These are phyloP conservation scores for Echinochloa phyllopogon DNA, from an alignment of 176 grass and related monocot species.

Conservation along the genomic window DNA sequence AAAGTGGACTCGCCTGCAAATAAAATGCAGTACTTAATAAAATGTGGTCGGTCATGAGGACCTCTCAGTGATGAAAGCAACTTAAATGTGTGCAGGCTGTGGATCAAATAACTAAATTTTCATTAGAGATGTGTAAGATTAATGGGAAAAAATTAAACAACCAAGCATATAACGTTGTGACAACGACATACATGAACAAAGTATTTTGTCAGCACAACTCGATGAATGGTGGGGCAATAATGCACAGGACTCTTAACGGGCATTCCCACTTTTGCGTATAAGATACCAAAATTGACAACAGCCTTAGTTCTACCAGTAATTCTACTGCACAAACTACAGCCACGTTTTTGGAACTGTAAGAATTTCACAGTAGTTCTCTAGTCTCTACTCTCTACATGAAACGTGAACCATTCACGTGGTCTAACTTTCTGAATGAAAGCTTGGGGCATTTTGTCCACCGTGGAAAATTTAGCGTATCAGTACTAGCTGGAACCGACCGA, in stretches of 20 bases:
- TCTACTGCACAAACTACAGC: neutral
- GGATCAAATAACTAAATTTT: neutral
- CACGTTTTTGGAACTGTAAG: neutral
- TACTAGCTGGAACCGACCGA: neutral
- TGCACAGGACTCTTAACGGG: neutral
- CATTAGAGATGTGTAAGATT: neutral
- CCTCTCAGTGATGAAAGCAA: neutral
- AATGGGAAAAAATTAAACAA: too few species aligned
- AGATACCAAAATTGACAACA: neutral
- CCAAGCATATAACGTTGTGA: neutral
- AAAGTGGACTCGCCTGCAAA: slow-evolving; percentile 63
- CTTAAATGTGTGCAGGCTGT: neutral
- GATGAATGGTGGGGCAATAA: neutral
- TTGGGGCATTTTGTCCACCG: neutral
- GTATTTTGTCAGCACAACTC: neutral
- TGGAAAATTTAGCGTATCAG: neutral
- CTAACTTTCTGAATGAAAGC: neutral
- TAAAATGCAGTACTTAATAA: neutral
- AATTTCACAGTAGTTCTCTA: neutral
- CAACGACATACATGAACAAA: neutral
- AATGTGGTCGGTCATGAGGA: neutral
- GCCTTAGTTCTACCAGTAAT: neutral
- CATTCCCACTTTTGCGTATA: neutral
- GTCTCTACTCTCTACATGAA: neutral
- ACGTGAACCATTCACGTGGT: neutral